These are phyloP conservation scores for Prunus fruticosa DNA, from an alignment of 306 rosid genomes.

Conservation along the genomic window DNA sequence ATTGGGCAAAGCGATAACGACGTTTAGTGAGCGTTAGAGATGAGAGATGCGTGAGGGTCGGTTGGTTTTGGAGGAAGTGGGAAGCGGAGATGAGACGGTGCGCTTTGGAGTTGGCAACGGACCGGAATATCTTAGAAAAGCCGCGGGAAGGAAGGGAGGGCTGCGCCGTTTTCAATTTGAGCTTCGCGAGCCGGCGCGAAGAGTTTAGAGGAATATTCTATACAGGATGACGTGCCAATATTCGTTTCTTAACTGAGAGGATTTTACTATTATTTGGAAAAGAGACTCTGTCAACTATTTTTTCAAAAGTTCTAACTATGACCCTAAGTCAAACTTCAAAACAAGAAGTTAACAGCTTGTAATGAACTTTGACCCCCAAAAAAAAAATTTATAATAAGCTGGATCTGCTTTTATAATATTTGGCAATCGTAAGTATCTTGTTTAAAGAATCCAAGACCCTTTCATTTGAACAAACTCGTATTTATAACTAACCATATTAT, in stretches of 20 bases:
- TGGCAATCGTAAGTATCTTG: too few relatives aligned
- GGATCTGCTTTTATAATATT: too few relatives aligned
- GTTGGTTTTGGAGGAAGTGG: not conserved
- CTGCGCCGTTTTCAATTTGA: not conserved
- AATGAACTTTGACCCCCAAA: too few relatives aligned
- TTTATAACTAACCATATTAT: too few relatives aligned
- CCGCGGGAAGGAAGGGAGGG: slow-evolving; percentile 11
- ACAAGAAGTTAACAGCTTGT: too few relatives aligned
- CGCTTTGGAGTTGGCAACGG: not conserved
- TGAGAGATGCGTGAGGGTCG: not conserved
- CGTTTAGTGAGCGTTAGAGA: slow-evolving; percentile 11
- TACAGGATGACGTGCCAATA: not conserved
- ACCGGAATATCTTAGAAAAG: not conserved
- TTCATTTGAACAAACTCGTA: too few relatives aligned
- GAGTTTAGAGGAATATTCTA: not conserved
- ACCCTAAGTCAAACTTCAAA: too few relatives aligned
- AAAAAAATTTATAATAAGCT: too few relatives aligned
- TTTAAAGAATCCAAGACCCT: too few relatives aligned
- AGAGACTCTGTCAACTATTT: too few relatives aligned
- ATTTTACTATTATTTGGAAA: not conserved
- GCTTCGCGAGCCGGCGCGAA: slow-evolving; percentile 11
- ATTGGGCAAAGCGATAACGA: slow-evolving; percentile 24
- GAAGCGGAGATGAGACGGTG: not conserved
- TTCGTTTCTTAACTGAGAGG: not conserved
- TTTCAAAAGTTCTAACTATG: too few relatives aligned